Evolutionary conservation across 2,329 filamentous ascomycete genomes (phyloP), one percentile per base, ranked within the genome.

Genomic region (Paraconiothyrium brasiliense): DNA sequence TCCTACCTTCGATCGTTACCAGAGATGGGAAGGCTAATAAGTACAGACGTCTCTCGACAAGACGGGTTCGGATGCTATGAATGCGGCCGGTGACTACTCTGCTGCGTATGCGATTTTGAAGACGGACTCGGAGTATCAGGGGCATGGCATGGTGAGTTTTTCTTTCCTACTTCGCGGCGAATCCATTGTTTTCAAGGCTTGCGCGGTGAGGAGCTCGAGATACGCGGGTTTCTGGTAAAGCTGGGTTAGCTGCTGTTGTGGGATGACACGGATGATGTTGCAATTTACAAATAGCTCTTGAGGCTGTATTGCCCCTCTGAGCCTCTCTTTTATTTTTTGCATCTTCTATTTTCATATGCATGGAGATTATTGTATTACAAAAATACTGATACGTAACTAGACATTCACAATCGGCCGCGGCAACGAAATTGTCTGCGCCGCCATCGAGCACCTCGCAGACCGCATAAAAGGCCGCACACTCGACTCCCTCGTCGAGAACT

Each of bases 61-160:
- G 83, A 97, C 93, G n/a, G 93, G 93, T 72, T 96, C 92, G 9
- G 94, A 97, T 86, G 94, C 93, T 74, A 97, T 97, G 94, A 97
- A 97, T 76, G 91, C 92, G 3, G 93, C 93, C 2, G 92, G 93
- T 64, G 93, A 97, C 80, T 97, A 97, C 82, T 97, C 93, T 1
- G 86, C 93, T 13, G 93, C 94, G n/a, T 97, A 97, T 84, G 97
- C 93, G 79, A 94, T 97, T 72, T 83, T 97, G 52, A 83, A 92
- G 75, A 97, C 93, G 0, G 90, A 96, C 76, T 90, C 90, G 0
- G 76, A 85, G 11, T 86, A 86, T 73, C 84, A 85, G 1, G 92
- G 92, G 14, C 92, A 95, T 75, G 92, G 92, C 73, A 94, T 94
- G 91, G 89, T 91, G 76, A 63, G 71, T 72, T 7, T 43, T 8